phyloP scores from a whole-genome alignment of 1,284 basidiomycete genomes.

The Cutaneotrichosporon mucoides region DNA sequence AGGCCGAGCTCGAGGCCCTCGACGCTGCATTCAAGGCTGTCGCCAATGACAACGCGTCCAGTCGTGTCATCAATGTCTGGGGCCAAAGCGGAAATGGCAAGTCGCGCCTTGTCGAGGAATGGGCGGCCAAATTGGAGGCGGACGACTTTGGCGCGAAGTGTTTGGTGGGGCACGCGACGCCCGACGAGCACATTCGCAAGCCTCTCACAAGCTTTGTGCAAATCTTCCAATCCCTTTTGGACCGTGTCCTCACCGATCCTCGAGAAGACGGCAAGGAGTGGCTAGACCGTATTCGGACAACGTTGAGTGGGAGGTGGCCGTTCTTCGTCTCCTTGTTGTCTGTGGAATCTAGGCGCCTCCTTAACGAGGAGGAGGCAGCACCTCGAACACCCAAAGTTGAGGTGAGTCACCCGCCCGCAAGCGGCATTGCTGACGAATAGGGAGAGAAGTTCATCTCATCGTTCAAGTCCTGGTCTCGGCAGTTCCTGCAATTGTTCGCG shows the following conservation, averaged over 20 bases:
- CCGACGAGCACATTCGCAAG: conserved; percentile 35
- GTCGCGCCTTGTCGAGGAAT: conserved; percentile 31
- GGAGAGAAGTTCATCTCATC: conserved; percentile 29
- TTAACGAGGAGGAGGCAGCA: conserved; percentile 14
- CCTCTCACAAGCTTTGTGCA: conserved; percentile 40
- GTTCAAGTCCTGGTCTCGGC: conserved; percentile 31
- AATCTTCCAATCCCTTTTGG: conserved; percentile 38
- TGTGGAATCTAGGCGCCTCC: conserved; percentile 24
- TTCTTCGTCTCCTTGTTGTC: conserved; percentile 36
- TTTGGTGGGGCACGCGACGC: conserved; percentile 31
- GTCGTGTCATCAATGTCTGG: conserved; percentile 29
- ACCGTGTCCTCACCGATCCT: conserved; percentile 38
- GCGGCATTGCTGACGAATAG: conserved; percentile 6
- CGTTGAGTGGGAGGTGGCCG: conserved; percentile 27
- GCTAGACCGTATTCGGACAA: conserved; percentile 26
- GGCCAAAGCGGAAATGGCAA: conserved; percentile 43
- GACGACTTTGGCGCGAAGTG: conserved; percentile 12
- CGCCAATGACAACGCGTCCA: background rate
- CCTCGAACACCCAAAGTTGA: conserved; percentile 14
- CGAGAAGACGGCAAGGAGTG: conserved; percentile 34
- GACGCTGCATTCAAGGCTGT: conserved; percentile 18
- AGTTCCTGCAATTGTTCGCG: conserved; percentile 41
- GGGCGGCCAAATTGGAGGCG: conserved; percentile 25
- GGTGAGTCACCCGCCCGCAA: conserved; percentile 1
- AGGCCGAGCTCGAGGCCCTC: conserved; percentile 25